Evolutionary conservation across 2,329 filamentous ascomycete species (phyloP).

Genomic region (Cadophora sp.): DNA sequence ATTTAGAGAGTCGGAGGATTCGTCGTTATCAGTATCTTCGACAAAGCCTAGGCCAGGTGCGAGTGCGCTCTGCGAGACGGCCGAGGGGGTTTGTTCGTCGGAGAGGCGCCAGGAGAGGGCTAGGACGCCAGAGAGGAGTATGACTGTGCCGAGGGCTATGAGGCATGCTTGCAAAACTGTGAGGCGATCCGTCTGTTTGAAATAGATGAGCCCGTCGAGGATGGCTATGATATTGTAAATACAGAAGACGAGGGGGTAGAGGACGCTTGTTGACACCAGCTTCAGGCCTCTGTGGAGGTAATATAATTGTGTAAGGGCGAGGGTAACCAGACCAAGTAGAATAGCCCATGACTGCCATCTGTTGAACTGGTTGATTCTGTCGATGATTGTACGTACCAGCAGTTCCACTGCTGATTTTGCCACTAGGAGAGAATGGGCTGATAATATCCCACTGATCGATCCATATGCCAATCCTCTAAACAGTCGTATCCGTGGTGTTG

Average conservation of each 20-base stretch:
- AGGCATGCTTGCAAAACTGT: constrained; percentile 77
- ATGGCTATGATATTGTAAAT: constrained; percentile 99
- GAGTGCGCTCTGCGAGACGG: constrained; percentile 70
- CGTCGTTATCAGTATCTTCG: constrained; percentile 68
- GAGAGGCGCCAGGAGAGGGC: constrained; percentile 93
- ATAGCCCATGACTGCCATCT: constrained; percentile 96
- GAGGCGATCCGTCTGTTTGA: constrained; percentile 84
- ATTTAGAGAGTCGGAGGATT: constrained; percentile 57
- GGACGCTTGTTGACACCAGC: constrained; percentile 90
- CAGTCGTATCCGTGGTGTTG: constrained; percentile 73
- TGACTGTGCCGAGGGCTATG: constrained; percentile 84
- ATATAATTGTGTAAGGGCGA: constrained; percentile 91
- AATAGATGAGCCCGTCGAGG: constrained; percentile 95
- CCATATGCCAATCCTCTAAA: constrained; percentile 87
- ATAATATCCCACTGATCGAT: constrained; percentile 88
- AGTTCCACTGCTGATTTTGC: constrained; percentile 97
- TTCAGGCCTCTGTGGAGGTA: constrained; percentile 94
- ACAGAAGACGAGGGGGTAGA: constrained; percentile 98
- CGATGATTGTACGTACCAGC: constrained; percentile 83
- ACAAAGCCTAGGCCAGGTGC: constrained; percentile 84
- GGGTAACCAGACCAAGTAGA: constrained; percentile 76
- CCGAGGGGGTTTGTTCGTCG: constrained; percentile 71
- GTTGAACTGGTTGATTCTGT: constrained; percentile 90
- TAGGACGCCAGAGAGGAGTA: constrained; percentile 86
- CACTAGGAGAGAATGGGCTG: constrained; percentile 89